Conservation (phyloP, 768 basidiomycete species). For the Russula compacta region DNA sequence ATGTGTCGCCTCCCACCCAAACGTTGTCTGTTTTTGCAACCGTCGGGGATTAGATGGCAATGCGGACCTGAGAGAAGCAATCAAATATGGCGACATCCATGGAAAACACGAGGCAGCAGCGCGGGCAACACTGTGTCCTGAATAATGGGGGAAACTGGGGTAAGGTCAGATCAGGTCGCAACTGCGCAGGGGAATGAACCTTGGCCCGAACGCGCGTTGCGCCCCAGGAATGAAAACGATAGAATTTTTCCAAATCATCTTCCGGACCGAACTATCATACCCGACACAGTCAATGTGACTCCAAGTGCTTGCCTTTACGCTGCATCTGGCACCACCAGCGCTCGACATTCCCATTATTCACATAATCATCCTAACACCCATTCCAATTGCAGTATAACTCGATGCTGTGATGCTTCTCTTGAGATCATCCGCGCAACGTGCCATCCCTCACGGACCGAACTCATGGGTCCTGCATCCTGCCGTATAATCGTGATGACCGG, state of each 20-base stretch:
- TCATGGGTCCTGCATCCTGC: not conserved
- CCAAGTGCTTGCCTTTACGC: not conserved
- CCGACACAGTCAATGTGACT: not conserved
- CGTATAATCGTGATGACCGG: not conserved
- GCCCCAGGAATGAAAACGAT: not conserved
- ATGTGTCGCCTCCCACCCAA: not conserved
- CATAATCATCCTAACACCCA: not conserved
- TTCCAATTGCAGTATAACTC: not conserved
- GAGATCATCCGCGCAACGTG: not conserved
- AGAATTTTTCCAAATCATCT: not conserved
- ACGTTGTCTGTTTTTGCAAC: not conserved
- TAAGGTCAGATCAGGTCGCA: not conserved
- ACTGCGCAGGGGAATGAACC: not conserved
- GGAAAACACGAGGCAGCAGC: conserved; percentile 5
- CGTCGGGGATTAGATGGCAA: conserved; percentile 1
- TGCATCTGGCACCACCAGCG: not conserved
- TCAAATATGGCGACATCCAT: not conserved
- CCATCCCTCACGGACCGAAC: not conserved
- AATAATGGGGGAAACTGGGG: not conserved
- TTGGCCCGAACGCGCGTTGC: not conserved
- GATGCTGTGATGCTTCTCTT: not conserved
- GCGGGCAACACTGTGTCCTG: not conserved
- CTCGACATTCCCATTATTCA: not conserved
- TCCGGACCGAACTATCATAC: not conserved
- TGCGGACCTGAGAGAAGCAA: not conserved